These are phyloP conservation scores for Quercus parvula DNA, from an alignment of 306 rosid species.

Conservation along the genomic window DNA sequence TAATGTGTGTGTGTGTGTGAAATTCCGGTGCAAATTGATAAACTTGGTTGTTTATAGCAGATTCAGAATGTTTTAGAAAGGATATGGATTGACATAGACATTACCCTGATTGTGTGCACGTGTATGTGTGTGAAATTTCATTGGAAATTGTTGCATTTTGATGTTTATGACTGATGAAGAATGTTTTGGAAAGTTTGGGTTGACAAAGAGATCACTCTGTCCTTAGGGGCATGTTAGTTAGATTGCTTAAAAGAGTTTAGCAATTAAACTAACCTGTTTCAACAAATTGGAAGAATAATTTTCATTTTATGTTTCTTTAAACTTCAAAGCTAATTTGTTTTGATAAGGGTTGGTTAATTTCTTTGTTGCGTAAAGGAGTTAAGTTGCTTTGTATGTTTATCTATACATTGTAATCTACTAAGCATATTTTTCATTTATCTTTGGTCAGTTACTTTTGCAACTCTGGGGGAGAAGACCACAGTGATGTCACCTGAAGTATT, in stretches of 20 bases:
- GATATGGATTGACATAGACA: neutral
- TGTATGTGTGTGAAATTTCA: neutral
- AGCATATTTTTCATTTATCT: conserved; percentile 16
- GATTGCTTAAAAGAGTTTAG: too few relatives aligned
- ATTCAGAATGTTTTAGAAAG: too few relatives aligned
- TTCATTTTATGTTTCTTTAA: neutral
- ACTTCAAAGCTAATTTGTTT: neutral
- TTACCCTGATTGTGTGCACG: conserved; percentile 19
- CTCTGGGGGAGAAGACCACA: conserved; percentile 96
- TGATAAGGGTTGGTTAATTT: too few relatives aligned
- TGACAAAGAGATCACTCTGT: neutral
- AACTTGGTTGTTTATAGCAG: too few relatives aligned
- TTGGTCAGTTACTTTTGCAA: conserved; percentile 78
- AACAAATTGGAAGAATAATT: neutral
- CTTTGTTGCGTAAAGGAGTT: neutral
- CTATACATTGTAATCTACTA: conserved; percentile 4
- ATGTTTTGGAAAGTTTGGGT: neutral
- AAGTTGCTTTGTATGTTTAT: conserved; percentile 16
- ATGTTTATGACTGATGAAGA: neutral
- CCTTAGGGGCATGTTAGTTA: neutral
- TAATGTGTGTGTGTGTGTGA: neutral
- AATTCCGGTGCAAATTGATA: too few relatives aligned
- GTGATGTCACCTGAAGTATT: conserved; percentile 98
- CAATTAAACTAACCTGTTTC: conserved; percentile 8
- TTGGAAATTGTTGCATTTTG: neutral